phyloP scores from a whole-genome alignment of 306 rosid species.

The Erythrophleum fordii region DNA sequence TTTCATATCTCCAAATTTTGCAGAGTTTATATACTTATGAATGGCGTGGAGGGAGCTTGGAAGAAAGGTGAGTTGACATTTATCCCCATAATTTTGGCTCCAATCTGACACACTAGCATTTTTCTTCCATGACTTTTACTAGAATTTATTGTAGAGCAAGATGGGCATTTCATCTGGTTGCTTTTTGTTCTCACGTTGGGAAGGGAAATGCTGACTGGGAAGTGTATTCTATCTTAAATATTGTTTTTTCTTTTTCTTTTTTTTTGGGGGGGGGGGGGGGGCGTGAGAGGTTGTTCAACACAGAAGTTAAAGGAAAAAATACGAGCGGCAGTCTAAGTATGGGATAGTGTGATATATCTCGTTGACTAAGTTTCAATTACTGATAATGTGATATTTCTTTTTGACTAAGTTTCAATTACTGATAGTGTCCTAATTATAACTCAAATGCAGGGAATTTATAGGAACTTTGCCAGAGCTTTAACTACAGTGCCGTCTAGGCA shows the following conservation, averaged over 20 bases:
- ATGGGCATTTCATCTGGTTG: not conserved
- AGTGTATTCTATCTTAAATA: not conserved
- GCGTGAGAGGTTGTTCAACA: not conserved
- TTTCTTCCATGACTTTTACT: not conserved
- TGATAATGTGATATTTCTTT: not conserved
- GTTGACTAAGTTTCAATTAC: too few species aligned
- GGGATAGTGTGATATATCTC: not conserved
- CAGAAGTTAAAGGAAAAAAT: not conserved
- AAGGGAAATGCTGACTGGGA: not conserved
- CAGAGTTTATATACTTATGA: slow-evolving; percentile 59
- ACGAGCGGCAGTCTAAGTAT: not conserved
- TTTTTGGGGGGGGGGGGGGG: not conserved
- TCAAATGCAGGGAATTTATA: slow-evolving; percentile 54
- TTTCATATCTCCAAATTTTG: slow-evolving; percentile 28
- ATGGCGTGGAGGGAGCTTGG: slow-evolving; percentile 89
- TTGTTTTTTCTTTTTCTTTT: not conserved
- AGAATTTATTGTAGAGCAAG: not conserved
- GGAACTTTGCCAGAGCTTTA: slow-evolving; percentile 54
- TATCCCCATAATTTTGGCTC: not conserved
- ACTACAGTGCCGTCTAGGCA: slow-evolving; percentile 46
- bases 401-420: not conserved
- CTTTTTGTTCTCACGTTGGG: not conserved
- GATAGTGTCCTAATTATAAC: slow-evolving; percentile 14
- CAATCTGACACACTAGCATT: not conserved
- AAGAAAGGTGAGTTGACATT: slow-evolving; percentile 54